Percentiles rank a stretch among this genome's conserved stretches.
These are phyloP conservation scores for Talaromyces amestolkiae DNA, from an alignment of 2,329 filamentous ascomycete genomes.

Conservation along the genomic window DNA sequence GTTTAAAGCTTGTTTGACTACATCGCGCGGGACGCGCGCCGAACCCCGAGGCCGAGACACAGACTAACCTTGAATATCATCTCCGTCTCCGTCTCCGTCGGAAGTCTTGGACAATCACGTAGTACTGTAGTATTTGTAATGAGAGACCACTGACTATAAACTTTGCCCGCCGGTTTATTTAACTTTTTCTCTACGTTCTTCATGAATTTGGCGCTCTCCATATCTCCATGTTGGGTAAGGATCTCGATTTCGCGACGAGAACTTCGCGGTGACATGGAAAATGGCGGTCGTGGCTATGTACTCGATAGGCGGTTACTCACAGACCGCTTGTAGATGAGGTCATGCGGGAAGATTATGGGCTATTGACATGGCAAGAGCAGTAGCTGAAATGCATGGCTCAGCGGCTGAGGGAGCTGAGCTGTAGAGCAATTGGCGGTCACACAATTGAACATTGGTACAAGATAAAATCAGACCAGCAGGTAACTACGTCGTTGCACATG, in stretches of 20 bases:
- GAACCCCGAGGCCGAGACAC: not conserved
- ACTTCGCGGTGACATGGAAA: not conserved
- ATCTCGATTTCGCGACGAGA: not conserved
- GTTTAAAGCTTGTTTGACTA: conserved; percentile 2
- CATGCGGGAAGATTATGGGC: not conserved
- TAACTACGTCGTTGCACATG: not conserved
- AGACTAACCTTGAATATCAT: not conserved
- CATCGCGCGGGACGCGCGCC: not conserved
- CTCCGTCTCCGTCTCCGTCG: conserved; percentile 1
- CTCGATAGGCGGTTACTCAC: not conserved
- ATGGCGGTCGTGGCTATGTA: not conserved
- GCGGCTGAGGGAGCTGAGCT: not conserved
- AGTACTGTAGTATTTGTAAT: not conserved
- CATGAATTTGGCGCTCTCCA: not conserved
- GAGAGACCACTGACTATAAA: not conserved
- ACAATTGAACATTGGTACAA: not conserved
- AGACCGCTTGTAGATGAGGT: not conserved
- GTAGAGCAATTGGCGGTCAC: not conserved
- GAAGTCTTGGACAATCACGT: not conserved
- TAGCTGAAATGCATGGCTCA: not conserved
- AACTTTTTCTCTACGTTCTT: not conserved
- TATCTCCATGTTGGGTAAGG: not conserved
- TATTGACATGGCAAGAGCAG: not conserved
- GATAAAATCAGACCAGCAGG: not conserved
- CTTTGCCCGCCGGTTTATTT: not conserved